phyloP scores from a whole-genome alignment of 108 stramenopile species.

The Craspedostauros australis region DNA sequence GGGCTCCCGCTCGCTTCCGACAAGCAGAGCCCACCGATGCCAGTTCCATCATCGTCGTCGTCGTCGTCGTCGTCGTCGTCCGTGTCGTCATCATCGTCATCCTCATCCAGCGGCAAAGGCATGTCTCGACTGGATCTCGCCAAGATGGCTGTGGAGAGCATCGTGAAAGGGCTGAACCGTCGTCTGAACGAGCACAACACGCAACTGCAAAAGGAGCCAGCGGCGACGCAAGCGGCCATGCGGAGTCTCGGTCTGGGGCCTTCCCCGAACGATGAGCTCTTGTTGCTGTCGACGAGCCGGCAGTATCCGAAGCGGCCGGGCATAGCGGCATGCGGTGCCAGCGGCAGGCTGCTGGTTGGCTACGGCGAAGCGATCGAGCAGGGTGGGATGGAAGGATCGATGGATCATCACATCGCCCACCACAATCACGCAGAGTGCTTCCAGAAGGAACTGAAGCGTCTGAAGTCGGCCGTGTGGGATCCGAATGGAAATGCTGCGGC shows the following conservation, averaged over 20 bases:
- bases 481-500: constrained; percentile 9
- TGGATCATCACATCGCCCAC: constrained; percentile 5
- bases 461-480: constrained; percentile 47
- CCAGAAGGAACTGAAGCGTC: constrained; percentile 61
- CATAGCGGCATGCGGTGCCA: constrained; percentile 61
- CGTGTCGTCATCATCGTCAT: too few species aligned
- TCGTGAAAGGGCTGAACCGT: constrained; percentile 48
- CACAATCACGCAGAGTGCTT: constrained; percentile 40
- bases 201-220: constrained; percentile 26
- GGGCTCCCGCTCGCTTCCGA: constrained; percentile 18
- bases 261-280: constrained; percentile 47
- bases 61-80: too few species aligned
- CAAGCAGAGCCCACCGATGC: too few species aligned
- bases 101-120: neutral
- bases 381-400: constrained; percentile 1
- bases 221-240: constrained; percentile 31
- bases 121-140: constrained; percentile 71
- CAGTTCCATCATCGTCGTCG: too few species aligned
- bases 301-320: constrained; percentile 33
- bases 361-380: constrained; percentile 27
- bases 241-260: constrained; percentile 45
- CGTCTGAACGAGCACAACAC: constrained; percentile 57
- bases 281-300: constrained; percentile 57
- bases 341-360: constrained; percentile 66
- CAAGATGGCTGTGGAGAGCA: constrained; percentile 69